Percentiles rank a stretch among this genome's conserved stretches.
These are phyloP conservation scores for Puya raimondii DNA, from an alignment of 176 grass and related monocot species.

Conservation along the genomic window DNA sequence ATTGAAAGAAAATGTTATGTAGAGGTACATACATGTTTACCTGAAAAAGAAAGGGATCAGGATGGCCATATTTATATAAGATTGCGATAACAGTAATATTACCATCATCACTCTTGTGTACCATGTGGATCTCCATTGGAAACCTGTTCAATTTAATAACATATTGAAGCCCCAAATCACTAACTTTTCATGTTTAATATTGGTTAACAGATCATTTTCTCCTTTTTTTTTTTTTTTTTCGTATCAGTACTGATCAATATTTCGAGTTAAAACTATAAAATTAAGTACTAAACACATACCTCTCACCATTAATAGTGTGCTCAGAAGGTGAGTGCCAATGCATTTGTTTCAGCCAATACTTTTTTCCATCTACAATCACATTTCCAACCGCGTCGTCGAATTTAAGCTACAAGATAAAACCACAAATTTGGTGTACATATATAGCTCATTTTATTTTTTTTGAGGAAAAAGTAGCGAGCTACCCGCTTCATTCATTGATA, in stretches of 20 bases:
- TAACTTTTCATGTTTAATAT: neutral
- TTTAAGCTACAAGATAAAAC: conserved; percentile 30
- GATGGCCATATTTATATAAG: conserved; percentile 46
- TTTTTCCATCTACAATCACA: conserved; percentile 37
- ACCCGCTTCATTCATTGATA: no score
- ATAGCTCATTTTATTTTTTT: neutral
- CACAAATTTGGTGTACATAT: neutral
- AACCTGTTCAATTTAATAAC: conserved; percentile 25
- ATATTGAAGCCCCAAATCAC: no score
- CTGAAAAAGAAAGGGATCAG: conserved; percentile 54
- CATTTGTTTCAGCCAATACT: conserved; percentile 49
- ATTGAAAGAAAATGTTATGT: no score
- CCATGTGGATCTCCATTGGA: conserved; percentile 69
- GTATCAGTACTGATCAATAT: no score
- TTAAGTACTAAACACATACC: conserved; percentile 27
- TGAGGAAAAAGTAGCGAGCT: no score
- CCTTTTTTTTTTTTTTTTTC: neutral
- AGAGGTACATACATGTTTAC: conserved; percentile 14
- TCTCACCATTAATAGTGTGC: conserved; percentile 55
- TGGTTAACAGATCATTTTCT: neutral
- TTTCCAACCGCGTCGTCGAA: conserved; percentile 39
- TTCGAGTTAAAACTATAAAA: no score
- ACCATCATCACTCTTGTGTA: conserved; percentile 45
- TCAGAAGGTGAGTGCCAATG: conserved; percentile 85
- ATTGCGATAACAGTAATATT: conserved; percentile 42